phyloP scores from a whole-genome alignment of 257 asterid species.

The Ocimum tenuiflorum region DNA sequence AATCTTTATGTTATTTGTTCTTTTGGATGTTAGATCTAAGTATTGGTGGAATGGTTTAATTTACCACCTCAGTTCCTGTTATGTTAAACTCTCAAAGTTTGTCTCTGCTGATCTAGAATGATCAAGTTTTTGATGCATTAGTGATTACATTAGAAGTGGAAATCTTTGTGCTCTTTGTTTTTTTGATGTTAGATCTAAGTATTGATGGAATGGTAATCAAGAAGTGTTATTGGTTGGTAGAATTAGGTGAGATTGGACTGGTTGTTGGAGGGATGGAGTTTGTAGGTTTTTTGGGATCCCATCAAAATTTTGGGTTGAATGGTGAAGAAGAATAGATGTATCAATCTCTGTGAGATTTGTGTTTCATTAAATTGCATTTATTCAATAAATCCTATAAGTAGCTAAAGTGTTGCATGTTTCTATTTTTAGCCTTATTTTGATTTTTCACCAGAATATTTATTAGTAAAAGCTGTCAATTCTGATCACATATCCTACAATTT shows the following conservation, averaged over 20 bases:
- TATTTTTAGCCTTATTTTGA: not conserved
- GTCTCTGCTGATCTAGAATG: not conserved
- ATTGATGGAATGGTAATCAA: not conserved
- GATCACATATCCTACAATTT: not conserved
- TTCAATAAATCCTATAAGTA: not conserved
- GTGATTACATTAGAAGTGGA: not conserved
- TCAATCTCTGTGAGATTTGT: not conserved
- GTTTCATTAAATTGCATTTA: not conserved
- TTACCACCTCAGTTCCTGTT: too few species aligned
- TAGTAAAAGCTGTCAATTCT: not conserved
- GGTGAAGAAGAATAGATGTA: not conserved
- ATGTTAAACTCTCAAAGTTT: too few species aligned
- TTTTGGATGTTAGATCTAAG: too few species aligned
- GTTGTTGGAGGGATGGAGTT: not conserved
- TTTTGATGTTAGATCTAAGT: not conserved
- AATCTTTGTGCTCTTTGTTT: not conserved
- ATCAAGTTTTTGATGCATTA: not conserved
- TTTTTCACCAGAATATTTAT: not conserved
- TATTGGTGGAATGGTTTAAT: too few species aligned
- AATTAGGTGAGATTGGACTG: slow-evolving; percentile 1
- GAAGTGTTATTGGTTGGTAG: not conserved
- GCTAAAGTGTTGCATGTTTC: not conserved
- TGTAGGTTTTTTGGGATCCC: not conserved
- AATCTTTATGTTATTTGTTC: too few species aligned
- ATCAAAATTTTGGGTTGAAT: not conserved